Percentiles rank a stretch among this genome's conserved stretches.
phyloP scores from a whole-genome alignment of 2,329 filamentous ascomycete genomes.

The Sordariomycetes sp. region DNA sequence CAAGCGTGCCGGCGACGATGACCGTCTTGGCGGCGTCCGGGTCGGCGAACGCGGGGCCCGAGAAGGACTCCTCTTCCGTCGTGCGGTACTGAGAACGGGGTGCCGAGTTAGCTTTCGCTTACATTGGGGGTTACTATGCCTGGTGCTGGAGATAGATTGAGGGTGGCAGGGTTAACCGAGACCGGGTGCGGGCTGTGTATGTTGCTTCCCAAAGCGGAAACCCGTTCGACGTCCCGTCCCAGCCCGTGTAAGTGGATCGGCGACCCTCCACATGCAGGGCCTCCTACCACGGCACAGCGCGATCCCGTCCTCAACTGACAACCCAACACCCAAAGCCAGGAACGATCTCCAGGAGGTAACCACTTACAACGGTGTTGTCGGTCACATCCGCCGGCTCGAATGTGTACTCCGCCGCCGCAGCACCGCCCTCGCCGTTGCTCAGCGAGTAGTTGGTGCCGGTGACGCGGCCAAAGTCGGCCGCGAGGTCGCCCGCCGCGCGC shows the following conservation, averaged over 20 bases:
- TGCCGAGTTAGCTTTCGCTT: not conserved
- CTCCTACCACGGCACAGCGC: not conserved
- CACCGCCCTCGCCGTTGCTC: conserved; percentile 31
- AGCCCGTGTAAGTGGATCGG: not conserved
- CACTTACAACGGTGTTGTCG: conserved; percentile 35
- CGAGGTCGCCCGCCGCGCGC: conserved; percentile 56
- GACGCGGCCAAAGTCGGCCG: conserved; percentile 59
- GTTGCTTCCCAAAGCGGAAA: not conserved
- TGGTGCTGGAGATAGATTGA: not conserved
- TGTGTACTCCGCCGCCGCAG: conserved; percentile 25
- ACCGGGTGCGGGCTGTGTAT: not conserved
- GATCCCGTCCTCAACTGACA: not conserved
- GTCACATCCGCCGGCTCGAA: conserved; percentile 31
- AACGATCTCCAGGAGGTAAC: not conserved
- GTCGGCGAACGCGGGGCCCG: conserved; percentile 30
- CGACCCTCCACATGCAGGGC: not conserved
- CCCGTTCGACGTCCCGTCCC: not conserved
- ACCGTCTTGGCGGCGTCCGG: conserved; percentile 34
- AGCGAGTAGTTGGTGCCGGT: conserved; percentile 54
- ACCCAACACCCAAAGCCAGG: not conserved
- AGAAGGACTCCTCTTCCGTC: conserved; percentile 10
- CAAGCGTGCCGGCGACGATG: conserved; percentile 60
- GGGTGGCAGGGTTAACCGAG: not conserved
- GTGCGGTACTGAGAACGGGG: conserved; percentile 8
- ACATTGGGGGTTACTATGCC: not conserved